A percentile compares a stretch with the other conserved stretches of the same genome.
Evolutionary conservation across 2,329 filamentous ascomycete species (phyloP).

Genomic region (Endoconidiophora laricicola): DNA sequence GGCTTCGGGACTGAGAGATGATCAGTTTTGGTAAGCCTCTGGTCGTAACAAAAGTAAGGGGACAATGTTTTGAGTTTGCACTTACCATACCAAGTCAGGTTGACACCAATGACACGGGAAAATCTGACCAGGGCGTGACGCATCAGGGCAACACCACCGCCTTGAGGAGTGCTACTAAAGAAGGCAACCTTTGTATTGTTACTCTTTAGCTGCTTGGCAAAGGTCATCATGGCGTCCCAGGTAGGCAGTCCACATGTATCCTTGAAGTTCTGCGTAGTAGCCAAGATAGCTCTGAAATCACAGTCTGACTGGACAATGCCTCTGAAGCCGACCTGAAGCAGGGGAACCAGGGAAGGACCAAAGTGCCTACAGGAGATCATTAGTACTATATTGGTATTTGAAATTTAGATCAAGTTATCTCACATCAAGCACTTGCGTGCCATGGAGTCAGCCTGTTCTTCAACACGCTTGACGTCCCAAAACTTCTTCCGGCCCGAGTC

Average conservation of each 20-base stretch:
- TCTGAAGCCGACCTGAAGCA: constrained; percentile 49
- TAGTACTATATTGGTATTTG: neutral
- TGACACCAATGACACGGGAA: constrained; percentile 45
- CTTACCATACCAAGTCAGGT: constrained; percentile 55
- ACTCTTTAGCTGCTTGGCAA: constrained; percentile 43
- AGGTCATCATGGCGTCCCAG: constrained; percentile 49
- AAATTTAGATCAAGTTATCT: constrained; percentile 17
- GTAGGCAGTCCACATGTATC: constrained; percentile 43
- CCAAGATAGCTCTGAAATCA: constrained; percentile 44
- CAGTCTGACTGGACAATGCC: constrained; percentile 57
- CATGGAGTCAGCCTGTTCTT: constrained; percentile 71
- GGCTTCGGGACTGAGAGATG: constrained; percentile 51
- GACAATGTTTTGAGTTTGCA: constrained; percentile 10
- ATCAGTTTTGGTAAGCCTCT: neutral
- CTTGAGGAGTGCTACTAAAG: constrained; percentile 66
- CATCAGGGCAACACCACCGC: constrained; percentile 72
- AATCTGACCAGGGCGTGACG: constrained; percentile 62
- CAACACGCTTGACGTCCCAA: constrained; percentile 43
- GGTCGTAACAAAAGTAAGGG: no score
- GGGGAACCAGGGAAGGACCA: constrained; percentile 52
- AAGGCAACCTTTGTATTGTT: constrained; percentile 56
- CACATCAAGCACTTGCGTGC: constrained; percentile 62
- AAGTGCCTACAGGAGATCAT: constrained; percentile 38
- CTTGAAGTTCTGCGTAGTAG: constrained; percentile 38
- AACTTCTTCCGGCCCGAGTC: constrained; percentile 23